A percentile compares a stretch with the other conserved stretches of the same genome.
Conservation (phyloP, 169 alveolate genomes). For the Prorocentrum cordatum region DNA sequence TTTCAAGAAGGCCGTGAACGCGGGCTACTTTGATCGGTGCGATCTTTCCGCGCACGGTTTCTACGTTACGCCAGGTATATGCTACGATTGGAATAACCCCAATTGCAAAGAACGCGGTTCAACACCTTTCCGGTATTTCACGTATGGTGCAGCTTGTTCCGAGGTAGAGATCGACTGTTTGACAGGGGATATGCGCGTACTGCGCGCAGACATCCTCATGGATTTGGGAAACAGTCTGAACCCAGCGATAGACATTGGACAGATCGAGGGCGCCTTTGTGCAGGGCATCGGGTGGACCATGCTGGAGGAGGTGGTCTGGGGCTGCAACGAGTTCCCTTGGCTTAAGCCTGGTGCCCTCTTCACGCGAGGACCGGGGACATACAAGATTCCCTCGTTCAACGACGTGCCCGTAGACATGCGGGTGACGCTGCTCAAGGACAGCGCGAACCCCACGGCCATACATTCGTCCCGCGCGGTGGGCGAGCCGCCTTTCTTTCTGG, state of each 20-base stretch:
- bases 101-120: not conserved
- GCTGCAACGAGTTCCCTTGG: slow-evolving; percentile 49
- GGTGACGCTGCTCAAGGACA: slow-evolving; percentile 35
- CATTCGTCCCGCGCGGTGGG: slow-evolving; percentile 46
- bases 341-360: slow-evolving; percentile 27
- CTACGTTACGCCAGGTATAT: slow-evolving; percentile 39
- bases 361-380: slow-evolving; percentile 44
- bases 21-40: slow-evolving; percentile 37
- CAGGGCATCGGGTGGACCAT: slow-evolving; percentile 70
- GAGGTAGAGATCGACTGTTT: slow-evolving; percentile 67
- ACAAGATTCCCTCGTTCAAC: slow-evolving; percentile 53
- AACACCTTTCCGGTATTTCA: slow-evolving; percentile 66
- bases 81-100: not conserved
- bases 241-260: slow-evolving; percentile 71
- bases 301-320: slow-evolving; percentile 45
- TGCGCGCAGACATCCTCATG: slow-evolving; percentile 45
- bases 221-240: slow-evolving; percentile 67
- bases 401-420: slow-evolving; percentile 47
- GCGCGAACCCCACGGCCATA: slow-evolving; percentile 39
- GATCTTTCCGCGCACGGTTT: slow-evolving; percentile 55
- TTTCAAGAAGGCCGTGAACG: slow-evolving; percentile 16
- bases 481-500: slow-evolving; percentile 46
- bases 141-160: slow-evolving; percentile 48
- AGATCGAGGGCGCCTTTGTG: slow-evolving; percentile 71
- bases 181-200: slow-evolving; percentile 4